Base-by-base conservation (phyloP, 805 yeast genomes). In the Teunomyces aglyptinius region DNA sequence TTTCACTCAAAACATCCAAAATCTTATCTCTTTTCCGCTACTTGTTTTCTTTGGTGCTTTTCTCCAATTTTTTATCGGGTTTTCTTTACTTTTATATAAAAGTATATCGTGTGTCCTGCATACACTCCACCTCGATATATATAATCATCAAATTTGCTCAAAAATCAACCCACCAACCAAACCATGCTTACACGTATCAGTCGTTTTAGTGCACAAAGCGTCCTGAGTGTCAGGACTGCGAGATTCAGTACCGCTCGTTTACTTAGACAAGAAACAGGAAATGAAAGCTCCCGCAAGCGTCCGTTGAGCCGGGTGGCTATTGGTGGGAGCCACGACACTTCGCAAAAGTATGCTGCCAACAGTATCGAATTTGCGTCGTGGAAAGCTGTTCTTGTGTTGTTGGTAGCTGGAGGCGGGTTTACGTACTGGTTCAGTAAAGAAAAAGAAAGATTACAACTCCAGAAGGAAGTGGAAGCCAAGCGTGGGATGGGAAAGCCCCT, bases 401-500 rank as follows among this genome's bases (percentile, higher is more conserved):
- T 86, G 2, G 71, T 75, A 0, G 82, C 82, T 15, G 97, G 97
- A 22, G 85, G 85, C 19, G 85, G 77, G 0, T 67, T 86, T 47
- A 85, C 89, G 12, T 84, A 73, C 61, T 81, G 82, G 65, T 91
- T 92, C 68, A 75, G 78, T 41, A 71, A 71, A 43, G 96, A 92
- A 61, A 91, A 89, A 74, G 80, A 81, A 61, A 81, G 89, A 63
- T 61, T 91, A 38, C 80, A 82, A 53, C 72, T 83, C 22, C 86
- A 87, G 59, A 84, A 81, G 55, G 89, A 85, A 58, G 95, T 90
- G 15, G 96, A 89, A 56, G 79, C 85, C 45, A 89, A 87, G 61
- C 79, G 92, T 67, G 94, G 96, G 13, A 76, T 86, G 57, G 99
- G 99, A 18, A 89, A 84, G 61, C 97, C 98, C 1, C 73, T 87